Percentiles rank a stretch among this genome's conserved stretches.
Evolutionary conservation across 495 filamentous ascomycete species (phyloP).

Genomic region (Podospora bellae-mahoneyi): DNA sequence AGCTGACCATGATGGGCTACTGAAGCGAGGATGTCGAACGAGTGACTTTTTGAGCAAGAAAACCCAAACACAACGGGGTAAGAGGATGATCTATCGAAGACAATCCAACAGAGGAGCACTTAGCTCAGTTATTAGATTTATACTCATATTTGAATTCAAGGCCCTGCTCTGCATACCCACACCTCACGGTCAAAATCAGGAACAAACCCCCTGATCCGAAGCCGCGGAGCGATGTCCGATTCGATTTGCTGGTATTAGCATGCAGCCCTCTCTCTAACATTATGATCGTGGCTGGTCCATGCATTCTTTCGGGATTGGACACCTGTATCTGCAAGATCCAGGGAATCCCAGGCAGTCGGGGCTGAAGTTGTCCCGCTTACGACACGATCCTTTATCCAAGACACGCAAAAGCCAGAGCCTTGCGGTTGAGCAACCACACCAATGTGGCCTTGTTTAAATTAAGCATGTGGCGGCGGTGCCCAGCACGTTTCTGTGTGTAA

Average conservation of each 20-base stretch:
- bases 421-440: not conserved
- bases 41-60: not conserved
- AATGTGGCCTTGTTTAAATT: not conserved
- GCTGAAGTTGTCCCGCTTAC: slow-evolving; percentile 7
- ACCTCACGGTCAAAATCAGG: not conserved
- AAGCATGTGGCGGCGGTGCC: not conserved
- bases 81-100: not conserved
- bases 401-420: not conserved
- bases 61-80: not conserved
- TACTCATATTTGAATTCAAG: not conserved
- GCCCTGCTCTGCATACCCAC: not conserved
- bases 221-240: not conserved
- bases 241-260: not conserved
- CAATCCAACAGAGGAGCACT: not conserved
- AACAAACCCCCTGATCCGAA: not conserved
- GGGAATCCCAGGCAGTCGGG: not conserved
- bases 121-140: not conserved
- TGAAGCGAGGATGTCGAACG: not conserved
- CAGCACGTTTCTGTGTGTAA: too few relatives aligned
- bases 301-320: not conserved
- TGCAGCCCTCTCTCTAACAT: not conserved
- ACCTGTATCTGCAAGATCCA: not conserved
- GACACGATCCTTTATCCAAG: not conserved
- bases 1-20: not conserved
- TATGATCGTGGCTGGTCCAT: not conserved